Evolutionary conservation across 2,329 filamentous ascomycete species (phyloP), one percentile per base, ranked within the genome.

Genomic region (Dendrostoma leiphaemia): DNA sequence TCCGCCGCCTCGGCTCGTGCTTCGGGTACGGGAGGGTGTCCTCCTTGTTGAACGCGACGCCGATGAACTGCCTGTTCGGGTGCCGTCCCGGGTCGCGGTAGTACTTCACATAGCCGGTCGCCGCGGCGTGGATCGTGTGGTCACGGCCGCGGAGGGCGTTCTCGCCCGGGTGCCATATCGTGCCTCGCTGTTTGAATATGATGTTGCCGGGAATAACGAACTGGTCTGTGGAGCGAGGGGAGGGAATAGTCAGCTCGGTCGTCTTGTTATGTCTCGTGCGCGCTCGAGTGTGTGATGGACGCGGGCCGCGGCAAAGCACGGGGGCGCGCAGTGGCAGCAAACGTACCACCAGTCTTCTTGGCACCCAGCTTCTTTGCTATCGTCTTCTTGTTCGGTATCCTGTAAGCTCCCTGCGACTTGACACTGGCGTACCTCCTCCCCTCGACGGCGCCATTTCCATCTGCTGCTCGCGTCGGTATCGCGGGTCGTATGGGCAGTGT

Each of bases 141-240:
- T 99, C 92, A 58, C 94, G 88, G 48, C 94, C 94, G 79, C 97
- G 93, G 64, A 86, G 89, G 71, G 89, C 90, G 74, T 99, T 97
- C 70, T 97, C 94, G 65, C 94, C 94, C 1, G 94, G 88, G 70
- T 88, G 93, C 94, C 94, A 99, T 65, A 86, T 83, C 4, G 94
- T 95, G 64, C 94, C 94, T 65, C 93, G 88, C 74, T 99, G 94
- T 69, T 91, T 91, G 83, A 94, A 99, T 74, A 99, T 89, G 73
- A 99, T 99, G 77, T 96, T 97, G 51, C 94, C 94, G 4, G 92
- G 89, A 55, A 96, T 88, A 32, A 99, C 94, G 71, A 88, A 96
- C 76, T 97, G 89, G 69, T 93, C 89, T 92, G 67, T 55, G 13
- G 3, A 32, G 21, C 17, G 44, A n/a, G 32, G 31, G 44, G 40